These are phyloP conservation scores for Trypanosoma avium DNA, from an alignment of 208 protist genomes.

Conservation along the genomic window DNA sequence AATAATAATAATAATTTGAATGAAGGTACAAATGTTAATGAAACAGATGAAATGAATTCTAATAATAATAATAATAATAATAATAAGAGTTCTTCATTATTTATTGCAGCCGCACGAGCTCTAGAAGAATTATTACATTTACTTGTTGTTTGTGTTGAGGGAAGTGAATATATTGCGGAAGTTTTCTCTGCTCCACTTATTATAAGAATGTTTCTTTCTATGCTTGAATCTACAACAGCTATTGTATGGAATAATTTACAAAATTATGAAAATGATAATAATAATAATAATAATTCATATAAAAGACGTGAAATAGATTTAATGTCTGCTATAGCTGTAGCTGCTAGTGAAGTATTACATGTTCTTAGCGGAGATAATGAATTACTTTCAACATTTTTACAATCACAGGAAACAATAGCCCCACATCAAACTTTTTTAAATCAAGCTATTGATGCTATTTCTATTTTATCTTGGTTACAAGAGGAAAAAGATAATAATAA, in stretches of 20 bases:
- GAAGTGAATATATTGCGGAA: constrained; percentile 41
- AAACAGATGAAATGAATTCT: not conserved
- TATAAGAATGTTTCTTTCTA: constrained; percentile 34
- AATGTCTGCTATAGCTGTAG: constrained; percentile 39
- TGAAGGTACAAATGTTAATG: constrained; percentile 1
- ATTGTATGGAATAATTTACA: constrained; percentile 41
- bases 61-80: not conserved
- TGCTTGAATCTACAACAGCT: constrained; percentile 32
- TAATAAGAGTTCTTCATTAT: constrained; percentile 21
- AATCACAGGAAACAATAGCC: constrained; percentile 26
- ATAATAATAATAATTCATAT: constrained; percentile 24
- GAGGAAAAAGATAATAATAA: too few species aligned
- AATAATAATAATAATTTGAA: not conserved
- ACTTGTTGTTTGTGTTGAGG: constrained; percentile 46
- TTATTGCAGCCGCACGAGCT: constrained; percentile 33
- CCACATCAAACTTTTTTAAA: constrained; percentile 58
- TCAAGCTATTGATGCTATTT: constrained; percentile 33
- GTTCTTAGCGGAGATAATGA: constrained; percentile 56
- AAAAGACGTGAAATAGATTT: constrained; percentile 49
- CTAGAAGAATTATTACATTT: constrained; percentile 65
- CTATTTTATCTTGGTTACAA: constrained; percentile 34
- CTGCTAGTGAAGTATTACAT: constrained; percentile 45
- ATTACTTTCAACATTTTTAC: constrained; percentile 32
- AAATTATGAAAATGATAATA: constrained; percentile 3
- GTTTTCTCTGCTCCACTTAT: constrained; percentile 31